Evolutionary conservation across 257 asterid species (phyloP).

Genomic region (Eucommia ulmoides): DNA sequence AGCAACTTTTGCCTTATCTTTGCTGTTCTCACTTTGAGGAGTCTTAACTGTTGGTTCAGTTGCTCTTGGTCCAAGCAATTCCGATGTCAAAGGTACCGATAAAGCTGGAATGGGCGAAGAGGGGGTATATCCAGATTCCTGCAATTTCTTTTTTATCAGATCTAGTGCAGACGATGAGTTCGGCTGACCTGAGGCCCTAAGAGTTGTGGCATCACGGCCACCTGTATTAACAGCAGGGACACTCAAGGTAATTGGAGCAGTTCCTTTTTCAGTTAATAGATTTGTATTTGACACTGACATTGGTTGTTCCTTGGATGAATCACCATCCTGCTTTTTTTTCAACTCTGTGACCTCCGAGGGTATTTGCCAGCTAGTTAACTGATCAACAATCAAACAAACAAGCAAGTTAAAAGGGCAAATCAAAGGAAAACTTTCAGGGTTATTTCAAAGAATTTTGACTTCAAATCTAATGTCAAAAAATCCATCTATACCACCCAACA

Average conservation of each 20-base stretch:
- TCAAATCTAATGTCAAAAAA: neutral
- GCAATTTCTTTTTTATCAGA: constrained; percentile 94
- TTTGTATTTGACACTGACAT: constrained; percentile 28
- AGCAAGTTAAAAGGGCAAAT: neutral
- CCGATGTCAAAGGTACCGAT: constrained; percentile 35
- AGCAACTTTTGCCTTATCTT: constrained; percentile 54
- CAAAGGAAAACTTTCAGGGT: neutral
- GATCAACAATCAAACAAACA: constrained; percentile 19
- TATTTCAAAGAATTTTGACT: neutral
- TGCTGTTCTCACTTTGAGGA: constrained; percentile 45
- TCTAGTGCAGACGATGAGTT: constrained; percentile 77
- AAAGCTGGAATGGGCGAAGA: constrained; percentile 44
- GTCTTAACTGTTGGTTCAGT: constrained; percentile 33
- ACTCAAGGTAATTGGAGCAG: constrained; percentile 56
- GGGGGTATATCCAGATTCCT: constrained; percentile 78
- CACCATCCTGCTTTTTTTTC: constrained; percentile 64
- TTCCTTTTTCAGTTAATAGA: constrained; percentile 44
- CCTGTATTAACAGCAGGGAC: constrained; percentile 91
- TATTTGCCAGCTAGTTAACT: constrained; percentile 98
- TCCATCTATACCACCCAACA: neutral
- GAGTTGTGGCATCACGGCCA: constrained; percentile 82
- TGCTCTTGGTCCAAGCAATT: constrained; percentile 54
- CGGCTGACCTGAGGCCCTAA: constrained; percentile 41
- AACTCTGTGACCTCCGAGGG: constrained; percentile 72
- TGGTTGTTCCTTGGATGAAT: constrained; percentile 44